A percentile compares a stretch with the other conserved stretches of the same genome.
phyloP scores from a whole-genome alignment of 371 early-diverging fungal species.

The Mucor circinelloides region DNA sequence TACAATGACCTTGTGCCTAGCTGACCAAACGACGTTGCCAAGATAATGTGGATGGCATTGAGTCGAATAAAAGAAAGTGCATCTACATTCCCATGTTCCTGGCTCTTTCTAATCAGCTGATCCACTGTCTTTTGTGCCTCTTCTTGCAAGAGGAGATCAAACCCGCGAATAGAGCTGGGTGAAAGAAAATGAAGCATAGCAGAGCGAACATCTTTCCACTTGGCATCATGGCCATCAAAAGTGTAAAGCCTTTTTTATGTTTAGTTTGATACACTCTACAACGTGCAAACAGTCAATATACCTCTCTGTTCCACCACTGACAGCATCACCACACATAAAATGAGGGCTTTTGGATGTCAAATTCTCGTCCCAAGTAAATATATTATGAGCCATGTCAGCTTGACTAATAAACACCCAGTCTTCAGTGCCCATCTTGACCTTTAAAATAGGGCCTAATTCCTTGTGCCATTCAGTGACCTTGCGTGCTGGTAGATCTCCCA shows the following conservation, averaged over 20 bases:
- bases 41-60: slow-evolving; percentile 9
- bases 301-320: slow-evolving; percentile 15
- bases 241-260: slow-evolving; percentile 1
- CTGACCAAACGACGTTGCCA: slow-evolving; percentile 8
- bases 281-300: not conserved
- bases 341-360: slow-evolving; percentile 16
- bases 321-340: slow-evolving; percentile 10
- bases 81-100: not conserved
- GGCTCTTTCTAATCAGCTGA: slow-evolving; percentile 7
- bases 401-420: slow-evolving; percentile 26
- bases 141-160: not conserved
- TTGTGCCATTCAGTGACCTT: slow-evolving; percentile 25
- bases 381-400: slow-evolving; percentile 18
- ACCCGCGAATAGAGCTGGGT: slow-evolving; percentile 4
- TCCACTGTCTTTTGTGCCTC: slow-evolving; percentile 7
- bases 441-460: slow-evolving; percentile 20
- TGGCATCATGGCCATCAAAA: not conserved
- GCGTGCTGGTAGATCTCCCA: slow-evolving; percentile 10
- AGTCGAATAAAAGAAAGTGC: slow-evolving; percentile 10
- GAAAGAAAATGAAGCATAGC: slow-evolving; percentile 6
- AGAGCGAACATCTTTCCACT: slow-evolving; percentile 19
- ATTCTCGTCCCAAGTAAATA: slow-evolving; percentile 13
- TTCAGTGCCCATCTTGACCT: slow-evolving; percentile 20
- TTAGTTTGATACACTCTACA: not conserved
- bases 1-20: not conserved